Evolutionary conservation across 768 basidiomycete species (phyloP).

Genomic region (Pleurotus salmoneostramineus): DNA sequence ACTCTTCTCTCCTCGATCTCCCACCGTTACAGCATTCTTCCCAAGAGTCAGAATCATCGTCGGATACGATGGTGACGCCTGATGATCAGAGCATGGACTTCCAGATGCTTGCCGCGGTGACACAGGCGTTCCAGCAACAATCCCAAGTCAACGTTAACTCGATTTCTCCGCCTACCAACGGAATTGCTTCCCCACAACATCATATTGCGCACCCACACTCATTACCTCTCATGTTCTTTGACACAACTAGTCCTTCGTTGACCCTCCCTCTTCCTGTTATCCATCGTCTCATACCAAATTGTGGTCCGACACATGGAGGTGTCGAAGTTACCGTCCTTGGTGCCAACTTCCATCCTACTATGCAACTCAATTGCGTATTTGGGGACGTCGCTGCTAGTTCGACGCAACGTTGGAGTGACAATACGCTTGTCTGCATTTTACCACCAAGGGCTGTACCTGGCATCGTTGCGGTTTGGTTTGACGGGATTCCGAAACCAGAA

Average conservation of each 20-base stretch:
- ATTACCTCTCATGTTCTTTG: slow-evolving; percentile 62
- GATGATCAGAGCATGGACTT: slow-evolving; percentile 37
- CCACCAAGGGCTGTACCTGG: slow-evolving; percentile 82
- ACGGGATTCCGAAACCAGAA: slow-evolving; percentile 61
- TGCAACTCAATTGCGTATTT: slow-evolving; percentile 77
- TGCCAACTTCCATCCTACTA: slow-evolving; percentile 77
- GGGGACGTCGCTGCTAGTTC: slow-evolving; percentile 79
- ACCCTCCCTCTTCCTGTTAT: slow-evolving; percentile 66
- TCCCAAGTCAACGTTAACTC: not conserved
- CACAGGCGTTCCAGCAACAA: slow-evolving; percentile 6
- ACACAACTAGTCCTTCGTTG: slow-evolving; percentile 41
- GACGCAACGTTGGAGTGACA: slow-evolving; percentile 90
- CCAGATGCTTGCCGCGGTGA: slow-evolving; percentile 28
- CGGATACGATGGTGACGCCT: slow-evolving; percentile 41
- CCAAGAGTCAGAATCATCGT: slow-evolving; percentile 42
- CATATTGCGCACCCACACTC: slow-evolving; percentile 29
- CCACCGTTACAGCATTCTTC: slow-evolving; percentile 25
- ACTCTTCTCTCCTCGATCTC: slow-evolving; percentile 26
- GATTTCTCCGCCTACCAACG: not conserved
- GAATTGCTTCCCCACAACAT: slow-evolving; percentile 5
- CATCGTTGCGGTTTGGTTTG: slow-evolving; percentile 86
- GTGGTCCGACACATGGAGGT: slow-evolving; percentile 87
- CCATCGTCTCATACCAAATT: slow-evolving; percentile 79
- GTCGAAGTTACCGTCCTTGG: slow-evolving; percentile 94
- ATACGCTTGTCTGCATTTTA: slow-evolving; percentile 86